Evolutionary conservation across 768 basidiomycete species (phyloP).

Genomic region (Pleurotus tuber-regium): DNA sequence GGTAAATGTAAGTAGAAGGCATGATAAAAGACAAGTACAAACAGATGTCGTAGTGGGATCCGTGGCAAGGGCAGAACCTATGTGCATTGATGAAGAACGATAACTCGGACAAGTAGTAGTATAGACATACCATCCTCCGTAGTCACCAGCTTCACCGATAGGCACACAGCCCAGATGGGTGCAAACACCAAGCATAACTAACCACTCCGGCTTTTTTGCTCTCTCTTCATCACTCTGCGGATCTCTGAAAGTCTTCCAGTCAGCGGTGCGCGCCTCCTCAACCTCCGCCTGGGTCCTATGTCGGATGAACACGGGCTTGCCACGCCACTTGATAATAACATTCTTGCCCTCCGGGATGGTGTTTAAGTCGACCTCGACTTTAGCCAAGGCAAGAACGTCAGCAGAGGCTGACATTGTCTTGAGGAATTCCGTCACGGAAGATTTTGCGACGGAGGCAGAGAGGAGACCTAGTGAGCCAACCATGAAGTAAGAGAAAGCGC

Average conservation of each 20-base stretch:
- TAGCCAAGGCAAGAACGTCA: slow-evolving; percentile 96
- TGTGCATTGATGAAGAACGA: slow-evolving; percentile 1
- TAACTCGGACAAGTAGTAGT: not conserved
- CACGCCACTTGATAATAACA: slow-evolving; percentile 98
- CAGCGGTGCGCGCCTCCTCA: slow-evolving; percentile 80
- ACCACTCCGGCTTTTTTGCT: slow-evolving; percentile 95
- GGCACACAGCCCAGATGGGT: slow-evolving; percentile 99
- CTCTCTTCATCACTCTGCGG: slow-evolving; percentile 89
- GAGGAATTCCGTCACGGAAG: slow-evolving; percentile 89
- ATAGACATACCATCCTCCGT: slow-evolving; percentile 86
- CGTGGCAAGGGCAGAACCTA: slow-evolving; percentile 98
- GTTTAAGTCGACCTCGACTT: slow-evolving; percentile 91
- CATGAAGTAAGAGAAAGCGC: slow-evolving; percentile 86
- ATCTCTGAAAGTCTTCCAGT: slow-evolving; percentile 89
- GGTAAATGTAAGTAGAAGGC: slow-evolving; percentile 10
- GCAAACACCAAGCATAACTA: slow-evolving; percentile 90
- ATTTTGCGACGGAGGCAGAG: slow-evolving; percentile 92
- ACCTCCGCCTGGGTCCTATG: slow-evolving; percentile 93
- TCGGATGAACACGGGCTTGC: slow-evolving; percentile 99
- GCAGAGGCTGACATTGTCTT: slow-evolving; percentile 96
- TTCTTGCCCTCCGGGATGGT: slow-evolving; percentile 97
- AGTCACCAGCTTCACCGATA: slow-evolving; percentile 96
- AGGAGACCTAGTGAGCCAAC: slow-evolving; percentile 90
- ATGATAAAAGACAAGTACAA: slow-evolving; percentile 25
- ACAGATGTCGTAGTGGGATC: slow-evolving; percentile 98